These are phyloP conservation scores for Aspergillus cejpii DNA, from an alignment of 2,329 filamentous ascomycete genomes.

Conservation along the genomic window DNA sequence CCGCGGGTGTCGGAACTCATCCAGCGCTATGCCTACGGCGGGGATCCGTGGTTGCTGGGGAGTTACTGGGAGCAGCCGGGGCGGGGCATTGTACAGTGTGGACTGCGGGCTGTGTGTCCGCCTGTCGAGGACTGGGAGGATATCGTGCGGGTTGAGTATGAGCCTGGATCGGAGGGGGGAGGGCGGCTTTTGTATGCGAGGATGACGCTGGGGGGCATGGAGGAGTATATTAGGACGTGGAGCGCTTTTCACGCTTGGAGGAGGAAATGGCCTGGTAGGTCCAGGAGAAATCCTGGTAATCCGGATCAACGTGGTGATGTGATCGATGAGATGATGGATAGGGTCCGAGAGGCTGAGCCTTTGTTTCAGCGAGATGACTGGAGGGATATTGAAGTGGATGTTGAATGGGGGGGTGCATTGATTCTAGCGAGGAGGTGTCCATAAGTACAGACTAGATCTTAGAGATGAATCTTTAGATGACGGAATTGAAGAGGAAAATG, in stretches of 20 bases:
- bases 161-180: slow-evolving; percentile 40
- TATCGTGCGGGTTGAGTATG: slow-evolving; percentile 51
- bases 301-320: neutral
- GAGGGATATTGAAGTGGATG: neutral
- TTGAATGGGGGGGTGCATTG: neutral
- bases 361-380: neutral
- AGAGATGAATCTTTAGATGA: too few relatives aligned
- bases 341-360: neutral
- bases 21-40: slow-evolving; percentile 51
- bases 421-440: neutral
- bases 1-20: slow-evolving; percentile 49
- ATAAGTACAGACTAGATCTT: too few relatives aligned
- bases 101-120: slow-evolving; percentile 48
- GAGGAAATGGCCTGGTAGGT: slow-evolving; percentile 1
- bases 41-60: slow-evolving; percentile 48
- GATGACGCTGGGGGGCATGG: slow-evolving; percentile 52
- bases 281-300: neutral
- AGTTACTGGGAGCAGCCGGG: slow-evolving; percentile 55
- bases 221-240: slow-evolving; percentile 57
- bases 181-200: slow-evolving; percentile 49
- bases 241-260: slow-evolving; percentile 55
- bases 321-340: neutral
- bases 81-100: slow-evolving; percentile 48
- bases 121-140: slow-evolving; percentile 49
- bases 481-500: neutral